These are phyloP conservation scores for Flaveria floridana DNA, from an alignment of 140 eudicot genomes.

Conservation along the genomic window DNA sequence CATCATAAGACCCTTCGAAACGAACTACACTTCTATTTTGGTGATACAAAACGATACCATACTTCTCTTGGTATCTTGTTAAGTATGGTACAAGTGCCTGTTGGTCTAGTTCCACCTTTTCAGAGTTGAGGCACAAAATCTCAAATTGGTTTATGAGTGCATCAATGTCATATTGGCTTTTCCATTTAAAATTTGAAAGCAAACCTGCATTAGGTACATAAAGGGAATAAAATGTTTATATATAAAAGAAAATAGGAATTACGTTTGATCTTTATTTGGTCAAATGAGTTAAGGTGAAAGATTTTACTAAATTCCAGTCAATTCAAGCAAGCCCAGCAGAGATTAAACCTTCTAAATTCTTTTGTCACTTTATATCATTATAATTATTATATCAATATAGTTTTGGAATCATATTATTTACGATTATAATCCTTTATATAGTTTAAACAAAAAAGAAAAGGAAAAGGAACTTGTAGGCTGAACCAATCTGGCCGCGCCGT, in stretches of 20 bases:
- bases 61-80: conserved; percentile 44
- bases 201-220: conserved; percentile 39
- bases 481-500: background rate
- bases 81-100: conserved; percentile 44
- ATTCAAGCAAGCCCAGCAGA: background rate
- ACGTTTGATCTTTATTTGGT: background rate
- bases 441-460: background rate
- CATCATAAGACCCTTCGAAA: conserved; percentile 47
- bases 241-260: background rate
- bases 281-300: conserved; percentile 8
- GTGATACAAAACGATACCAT: conserved; percentile 62
- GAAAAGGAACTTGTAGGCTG: background rate
- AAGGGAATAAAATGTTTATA: background rate
- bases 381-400: background rate
- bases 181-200: conserved; percentile 47
- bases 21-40: conserved; percentile 55
- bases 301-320: background rate
- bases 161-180: conserved; percentile 36
- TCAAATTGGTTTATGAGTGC: conserved; percentile 49
- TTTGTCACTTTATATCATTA: background rate
- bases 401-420: background rate
- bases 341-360: background rate
- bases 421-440: background rate
- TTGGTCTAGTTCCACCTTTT: conserved; percentile 25
- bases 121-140: conserved; percentile 44